Evolutionary conservation across 1,284 basidiomycete genomes (phyloP), one percentile per base, ranked within the genome.

Genomic region (Ceratobasidium sp.): DNA sequence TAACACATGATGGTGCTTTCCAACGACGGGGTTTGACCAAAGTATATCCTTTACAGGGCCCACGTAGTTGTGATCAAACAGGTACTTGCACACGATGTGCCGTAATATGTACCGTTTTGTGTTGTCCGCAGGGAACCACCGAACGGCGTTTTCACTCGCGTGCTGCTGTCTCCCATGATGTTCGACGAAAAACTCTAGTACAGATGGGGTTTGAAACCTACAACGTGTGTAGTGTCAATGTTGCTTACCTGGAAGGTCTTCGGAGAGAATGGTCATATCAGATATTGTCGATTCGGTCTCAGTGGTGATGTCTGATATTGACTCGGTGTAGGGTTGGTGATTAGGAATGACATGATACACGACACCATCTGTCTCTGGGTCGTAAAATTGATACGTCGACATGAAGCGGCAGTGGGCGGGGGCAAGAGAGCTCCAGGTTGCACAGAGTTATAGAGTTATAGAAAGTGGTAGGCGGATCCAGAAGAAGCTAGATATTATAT

Each of bases 1-100:
- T 4, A 58, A 17, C 1, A 35, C 40, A 47, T 34, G 29, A n/a
- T 20, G 3, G 2, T 29, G 55, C 13, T 17, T 43, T 4, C 40
- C 25, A 3, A 27, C 40, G 1, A 10, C 40, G 13, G 20, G 25
- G n/a, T n/a, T n/a, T 6, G 55, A 42, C 6, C 27, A 13, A 12
- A 58, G 22, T 42, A 35, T 42, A 12, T 60, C 27, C 55, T 20
- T 42, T 5, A 43, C 55, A 27, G 55, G 55, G 3, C 55, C 55
- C 20, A 58, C 27, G 32, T 58, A 58, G 20, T 58, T 58, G 2
- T 42, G 38, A 3, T 35, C 38, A 10, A 58, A 43, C 4, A 58
- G 10, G 17, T 27, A 58, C 13, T 58, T 58, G 10, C 8, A 13
- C 4, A 43, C 55, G 27, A 31, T 32, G 20, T 17, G 25, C 17